Percentiles rank a stretch among this genome's conserved stretches.
Evolutionary conservation across 805 yeast species (phyloP).

Genomic region (Yamadazyma sp.): DNA sequence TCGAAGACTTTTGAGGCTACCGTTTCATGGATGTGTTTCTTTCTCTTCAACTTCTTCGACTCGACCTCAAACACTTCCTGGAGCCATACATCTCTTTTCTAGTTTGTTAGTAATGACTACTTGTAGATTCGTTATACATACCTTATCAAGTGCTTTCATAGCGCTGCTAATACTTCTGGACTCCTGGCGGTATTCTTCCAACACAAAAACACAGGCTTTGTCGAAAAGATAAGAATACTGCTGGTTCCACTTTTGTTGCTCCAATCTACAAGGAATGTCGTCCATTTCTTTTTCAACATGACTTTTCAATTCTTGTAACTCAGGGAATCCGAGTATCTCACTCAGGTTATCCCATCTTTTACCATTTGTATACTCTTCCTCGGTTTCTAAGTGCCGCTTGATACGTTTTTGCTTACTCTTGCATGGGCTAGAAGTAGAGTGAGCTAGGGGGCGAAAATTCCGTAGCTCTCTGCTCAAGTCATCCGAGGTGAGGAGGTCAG

Average conservation of each 20-base stretch:
- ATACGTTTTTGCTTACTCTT: slow-evolving; percentile 1
- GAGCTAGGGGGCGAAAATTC: slow-evolving; percentile 4
- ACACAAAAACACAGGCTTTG: background rate
- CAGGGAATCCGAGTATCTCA: too few relatives aligned
- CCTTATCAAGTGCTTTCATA: slow-evolving; percentile 1
- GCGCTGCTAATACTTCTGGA: background rate
- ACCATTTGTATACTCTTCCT: too few relatives aligned
- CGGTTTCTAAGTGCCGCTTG: background rate
- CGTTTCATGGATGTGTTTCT: background rate
- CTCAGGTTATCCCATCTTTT: too few relatives aligned
- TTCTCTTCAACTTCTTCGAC: slow-evolving; percentile 2
- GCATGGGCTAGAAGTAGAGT: slow-evolving; percentile 5
- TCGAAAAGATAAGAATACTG: background rate
- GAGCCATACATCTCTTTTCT: slow-evolving; percentile 3
- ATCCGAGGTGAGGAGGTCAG: background rate
- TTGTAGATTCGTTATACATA: slow-evolving; percentile 1
- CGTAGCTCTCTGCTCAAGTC: background rate
- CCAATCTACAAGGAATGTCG: background rate
- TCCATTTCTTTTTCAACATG: background rate
- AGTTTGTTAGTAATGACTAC: background rate
- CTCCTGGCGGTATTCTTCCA: slow-evolving; percentile 2
- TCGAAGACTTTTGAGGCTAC: background rate
- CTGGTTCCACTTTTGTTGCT: slow-evolving; percentile 3
- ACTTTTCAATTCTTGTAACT: background rate
- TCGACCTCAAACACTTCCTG: slow-evolving; percentile 5